Evolutionary conservation across 371 early-diverging fungal genomes (phyloP), one percentile per base, ranked within the genome.

Genomic region (Mucor sp.): DNA sequence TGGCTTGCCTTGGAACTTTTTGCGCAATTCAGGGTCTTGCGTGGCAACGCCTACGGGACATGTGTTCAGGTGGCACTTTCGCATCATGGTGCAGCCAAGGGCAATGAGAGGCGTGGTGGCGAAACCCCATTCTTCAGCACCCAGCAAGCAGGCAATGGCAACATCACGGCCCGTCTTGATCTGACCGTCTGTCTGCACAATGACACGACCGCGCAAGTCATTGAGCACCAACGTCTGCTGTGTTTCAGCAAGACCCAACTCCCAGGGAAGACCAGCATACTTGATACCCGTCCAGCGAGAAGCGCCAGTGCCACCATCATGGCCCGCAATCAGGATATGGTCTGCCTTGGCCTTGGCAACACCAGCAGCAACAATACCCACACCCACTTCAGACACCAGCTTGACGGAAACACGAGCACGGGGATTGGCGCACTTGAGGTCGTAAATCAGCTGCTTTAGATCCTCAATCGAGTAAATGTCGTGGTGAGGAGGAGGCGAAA

Each of bases 251-350:
- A 98, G 83, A 65, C 98, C 98, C 33, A 98, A 79, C 82, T 98
- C 97, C 97, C 97, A 97, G 19, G 97, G 99, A 62, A 97, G 83
- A 78, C 99, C 99, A 14, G 97, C 97, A 66, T 97, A 94, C 78
- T 97, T 95, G 84, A 98, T 97, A 77, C 97, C 96, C 4, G 97
- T 97, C 97, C 96, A 97, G 59, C 97, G 90, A 25, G 93, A 91
- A 6, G 99, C 99, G 69, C 99, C 99, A n/a, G 99, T 98, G 66
- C 99, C 99, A 79, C 99, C 99, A 76, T 98, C 99, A 75, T 98
- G 97, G 28, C 93, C 93, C 39, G 95, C 93, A 66, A 98, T 94
- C 67, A 98, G 78, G 56, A 98, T 96, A 80, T 97, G 97, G 73
- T 97, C 96, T 2, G 99, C 97, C 72, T 93, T 89, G 44, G 97